These are phyloP conservation scores for Auxenochlorella pyrenoidosa DNA, from an alignment of 139 green algal genomes.

Conservation along the genomic window DNA sequence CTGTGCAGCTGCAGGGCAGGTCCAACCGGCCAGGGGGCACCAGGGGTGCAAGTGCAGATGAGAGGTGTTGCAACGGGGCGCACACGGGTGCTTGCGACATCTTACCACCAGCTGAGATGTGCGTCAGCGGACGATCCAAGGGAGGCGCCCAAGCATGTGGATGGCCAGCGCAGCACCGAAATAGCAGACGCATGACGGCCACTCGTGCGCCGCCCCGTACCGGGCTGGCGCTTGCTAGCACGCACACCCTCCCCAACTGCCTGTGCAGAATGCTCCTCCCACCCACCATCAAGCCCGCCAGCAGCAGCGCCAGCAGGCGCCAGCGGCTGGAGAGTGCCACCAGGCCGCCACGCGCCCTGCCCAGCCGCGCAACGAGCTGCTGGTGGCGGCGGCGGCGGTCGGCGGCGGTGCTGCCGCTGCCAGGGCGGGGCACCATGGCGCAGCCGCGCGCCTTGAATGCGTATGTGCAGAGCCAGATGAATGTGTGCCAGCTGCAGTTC, in stretches of 20 bases:
- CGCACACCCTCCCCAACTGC: not conserved
- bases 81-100: not conserved
- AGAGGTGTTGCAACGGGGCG: no score
- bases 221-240: not conserved
- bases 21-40: not conserved
- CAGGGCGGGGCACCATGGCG: not conserved
- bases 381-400: not conserved
- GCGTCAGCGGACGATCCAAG: no score
- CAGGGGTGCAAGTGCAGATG: no score
- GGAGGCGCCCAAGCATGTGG: no score
- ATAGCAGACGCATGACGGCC: not conserved
- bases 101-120: not conserved
- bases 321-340: not conserved
- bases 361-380: not conserved
- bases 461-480: no score
- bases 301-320: slow-evolving; percentile 2
- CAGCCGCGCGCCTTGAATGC: no score
- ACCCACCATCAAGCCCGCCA: slow-evolving; percentile 15
- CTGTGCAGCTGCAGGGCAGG: slow-evolving; percentile 16
- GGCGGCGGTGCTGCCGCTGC: not conserved
- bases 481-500: no score
- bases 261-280: not conserved
- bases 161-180: not conserved
- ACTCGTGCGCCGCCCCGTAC: no score
- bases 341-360: slow-evolving; percentile 1